Conservation (phyloP, 495 filamentous ascomycete genomes). For the Alectoria sarmentosa region DNA sequence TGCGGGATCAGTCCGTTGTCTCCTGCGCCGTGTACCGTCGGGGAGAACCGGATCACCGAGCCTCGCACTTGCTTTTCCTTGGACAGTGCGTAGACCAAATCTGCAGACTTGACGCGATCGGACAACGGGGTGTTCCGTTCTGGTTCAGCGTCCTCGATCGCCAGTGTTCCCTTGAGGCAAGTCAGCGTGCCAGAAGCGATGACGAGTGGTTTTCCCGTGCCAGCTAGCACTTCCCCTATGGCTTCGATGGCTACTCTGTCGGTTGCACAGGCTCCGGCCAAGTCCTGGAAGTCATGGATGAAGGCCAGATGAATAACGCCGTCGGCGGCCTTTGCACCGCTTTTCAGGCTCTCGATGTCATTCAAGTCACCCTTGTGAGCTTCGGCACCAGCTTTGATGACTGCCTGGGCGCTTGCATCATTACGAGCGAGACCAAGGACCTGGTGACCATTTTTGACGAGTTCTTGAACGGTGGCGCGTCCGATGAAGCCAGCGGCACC, state of each 20-base stretch:
- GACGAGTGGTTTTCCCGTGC: constrained; percentile 36
- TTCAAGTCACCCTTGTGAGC: background rate
- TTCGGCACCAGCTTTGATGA: background rate
- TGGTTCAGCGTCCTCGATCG: background rate
- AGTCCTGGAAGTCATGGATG: constrained; percentile 27
- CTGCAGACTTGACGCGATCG: background rate
- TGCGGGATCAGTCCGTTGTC: background rate
- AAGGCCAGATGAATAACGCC: background rate
- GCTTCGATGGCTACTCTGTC: constrained; percentile 36
- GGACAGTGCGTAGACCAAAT: background rate
- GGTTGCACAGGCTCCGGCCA: constrained; percentile 26
- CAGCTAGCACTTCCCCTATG: constrained; percentile 32
- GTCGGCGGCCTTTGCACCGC: background rate
- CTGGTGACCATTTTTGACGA: constrained; percentile 35
- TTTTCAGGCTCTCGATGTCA: background rate
- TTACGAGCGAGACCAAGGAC: constrained; percentile 41
- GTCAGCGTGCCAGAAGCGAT: constrained; percentile 23
- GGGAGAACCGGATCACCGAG: background rate
- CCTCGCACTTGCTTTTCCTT: background rate
- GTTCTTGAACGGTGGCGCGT: constrained; percentile 35
- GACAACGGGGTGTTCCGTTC: background rate
- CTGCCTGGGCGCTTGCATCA: constrained; percentile 19
- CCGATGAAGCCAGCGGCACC: constrained; percentile 44
- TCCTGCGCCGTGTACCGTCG: background rate
- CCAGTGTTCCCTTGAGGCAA: background rate